Evolutionary conservation across 1,284 basidiomycete genomes (phyloP).

Genomic region (Trametes versicolor): DNA sequence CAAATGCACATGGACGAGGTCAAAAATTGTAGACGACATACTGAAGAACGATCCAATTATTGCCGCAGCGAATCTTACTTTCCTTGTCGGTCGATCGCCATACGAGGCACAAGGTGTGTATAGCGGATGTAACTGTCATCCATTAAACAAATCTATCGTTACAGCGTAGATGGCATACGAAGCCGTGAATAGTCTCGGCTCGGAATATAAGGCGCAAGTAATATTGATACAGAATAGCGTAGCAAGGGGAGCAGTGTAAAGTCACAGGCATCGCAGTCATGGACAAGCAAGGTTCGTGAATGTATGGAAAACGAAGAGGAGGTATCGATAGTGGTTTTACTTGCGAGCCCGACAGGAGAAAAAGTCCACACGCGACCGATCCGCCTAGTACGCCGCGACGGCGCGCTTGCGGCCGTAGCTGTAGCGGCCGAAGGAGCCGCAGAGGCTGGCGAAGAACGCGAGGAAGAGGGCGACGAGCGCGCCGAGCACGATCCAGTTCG

Average conservation of each 20-base stretch:
- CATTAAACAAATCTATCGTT: slow-evolving; percentile 11
- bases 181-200: neutral
- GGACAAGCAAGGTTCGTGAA: slow-evolving; percentile 9
- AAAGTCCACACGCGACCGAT: neutral
- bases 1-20: too few relatives aligned
- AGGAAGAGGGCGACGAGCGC: slow-evolving; percentile 73
- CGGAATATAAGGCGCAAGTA: neutral
- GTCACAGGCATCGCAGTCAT: slow-evolving; percentile 5
- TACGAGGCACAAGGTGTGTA: too few relatives aligned
- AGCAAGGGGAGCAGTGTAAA: neutral
- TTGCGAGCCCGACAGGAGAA: neutral
- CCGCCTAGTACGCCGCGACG: slow-evolving; percentile 35
- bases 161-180: neutral
- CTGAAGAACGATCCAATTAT: too few relatives aligned
- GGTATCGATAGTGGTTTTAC: neutral
- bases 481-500: slow-evolving; percentile 81
- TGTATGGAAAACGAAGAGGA: neutral
- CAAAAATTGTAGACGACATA: too few relatives aligned
- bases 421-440: slow-evolving; percentile 77
- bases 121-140: neutral
- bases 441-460: slow-evolving; percentile 70
- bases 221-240: slow-evolving; percentile 14
- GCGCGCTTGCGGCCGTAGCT: slow-evolving; percentile 57
- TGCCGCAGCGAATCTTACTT: too few relatives aligned
- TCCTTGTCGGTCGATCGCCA: too few relatives aligned